Evolutionary conservation across 345 rosid genomes (phyloP).

Genomic region (Firmiana major): DNA sequence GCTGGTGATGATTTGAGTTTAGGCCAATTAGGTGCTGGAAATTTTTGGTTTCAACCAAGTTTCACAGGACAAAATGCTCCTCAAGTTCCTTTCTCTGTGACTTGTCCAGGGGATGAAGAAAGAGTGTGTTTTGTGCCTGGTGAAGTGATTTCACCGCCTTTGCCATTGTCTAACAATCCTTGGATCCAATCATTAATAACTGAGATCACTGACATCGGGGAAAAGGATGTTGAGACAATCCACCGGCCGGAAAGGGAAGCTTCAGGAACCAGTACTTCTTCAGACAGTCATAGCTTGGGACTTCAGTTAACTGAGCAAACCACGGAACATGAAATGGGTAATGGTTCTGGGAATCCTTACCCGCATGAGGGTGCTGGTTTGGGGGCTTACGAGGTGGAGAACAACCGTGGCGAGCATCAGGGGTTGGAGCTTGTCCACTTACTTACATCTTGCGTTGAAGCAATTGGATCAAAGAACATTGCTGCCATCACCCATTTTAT

Average conservation of each 20-base stretch:
- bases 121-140: conserved; percentile 67
- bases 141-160: conserved; percentile 62
- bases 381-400: conserved; percentile 47
- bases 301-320: conserved; percentile 44
- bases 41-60: conserved; percentile 74
- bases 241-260: conserved; percentile 59
- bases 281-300: conserved; percentile 62
- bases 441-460: conserved; percentile 75
- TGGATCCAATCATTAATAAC: conserved; percentile 76
- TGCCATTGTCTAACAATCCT: conserved; percentile 61
- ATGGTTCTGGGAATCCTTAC: conserved; percentile 54
- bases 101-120: conserved; percentile 67
- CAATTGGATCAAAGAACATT: conserved; percentile 67
- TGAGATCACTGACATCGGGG: conserved; percentile 67
- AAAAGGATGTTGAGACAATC: conserved; percentile 57
- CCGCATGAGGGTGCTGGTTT: conserved; percentile 28
- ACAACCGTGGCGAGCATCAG: conserved; percentile 44
- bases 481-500: conserved; percentile 58
- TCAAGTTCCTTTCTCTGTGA: conserved; percentile 64
- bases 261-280: conserved; percentile 79
- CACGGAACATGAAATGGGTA: conserved; percentile 45
- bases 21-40: conserved; percentile 42
- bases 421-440: conserved; percentile 78
- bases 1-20: conserved; percentile 41
- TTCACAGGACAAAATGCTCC: conserved; percentile 44